Percentiles rank a stretch among this genome's conserved stretches.
Conservation (phyloP, 1,284 basidiomycete species). For the Lignosus rhinocerotis region DNA sequence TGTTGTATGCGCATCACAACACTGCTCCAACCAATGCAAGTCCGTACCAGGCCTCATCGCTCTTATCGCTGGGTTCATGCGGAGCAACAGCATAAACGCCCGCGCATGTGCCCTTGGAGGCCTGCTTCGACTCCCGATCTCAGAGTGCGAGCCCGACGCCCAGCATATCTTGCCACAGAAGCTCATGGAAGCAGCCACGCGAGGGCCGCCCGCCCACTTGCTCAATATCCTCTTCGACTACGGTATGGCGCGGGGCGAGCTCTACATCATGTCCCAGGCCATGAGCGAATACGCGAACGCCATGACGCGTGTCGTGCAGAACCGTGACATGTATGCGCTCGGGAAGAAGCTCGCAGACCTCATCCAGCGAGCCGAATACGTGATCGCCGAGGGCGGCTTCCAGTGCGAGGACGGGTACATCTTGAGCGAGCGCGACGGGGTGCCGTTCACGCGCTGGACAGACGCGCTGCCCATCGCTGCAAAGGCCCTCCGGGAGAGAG, state of each 20-base stretch:
- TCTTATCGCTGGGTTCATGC: slow-evolving; percentile 52
- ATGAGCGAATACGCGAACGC: slow-evolving; percentile 46
- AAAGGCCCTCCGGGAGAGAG: slow-evolving; percentile 46
- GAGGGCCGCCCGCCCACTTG: slow-evolving; percentile 47
- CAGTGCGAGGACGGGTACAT: slow-evolving; percentile 35
- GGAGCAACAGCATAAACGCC: slow-evolving; percentile 48
- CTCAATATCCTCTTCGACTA: slow-evolving; percentile 47
- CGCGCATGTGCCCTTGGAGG: slow-evolving; percentile 48
- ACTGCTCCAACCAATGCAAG: slow-evolving; percentile 44
- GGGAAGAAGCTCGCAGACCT: slow-evolving; percentile 47
- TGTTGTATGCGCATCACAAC: slow-evolving; percentile 41
- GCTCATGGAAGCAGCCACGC: slow-evolving; percentile 37
- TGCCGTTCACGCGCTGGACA: slow-evolving; percentile 55
- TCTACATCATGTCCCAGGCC: slow-evolving; percentile 39
- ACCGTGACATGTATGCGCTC: slow-evolving; percentile 49
- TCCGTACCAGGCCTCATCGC: slow-evolving; percentile 42
- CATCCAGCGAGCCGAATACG: slow-evolving; percentile 55
- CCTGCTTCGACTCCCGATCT: slow-evolving; percentile 46
- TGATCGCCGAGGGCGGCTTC: slow-evolving; percentile 53
- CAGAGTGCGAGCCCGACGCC: slow-evolving; percentile 43
- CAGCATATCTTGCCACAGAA: slow-evolving; percentile 42
- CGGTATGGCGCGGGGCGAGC: slow-evolving; percentile 44
- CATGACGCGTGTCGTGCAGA: slow-evolving; percentile 45
- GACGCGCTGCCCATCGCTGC: slow-evolving; percentile 58
- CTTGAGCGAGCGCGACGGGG: slow-evolving; percentile 27